Percentiles rank a stretch among this genome's conserved stretches.
Evolutionary conservation across 352 stramenopile genomes (phyloP).

Genomic region (Blastocystis sp.): DNA sequence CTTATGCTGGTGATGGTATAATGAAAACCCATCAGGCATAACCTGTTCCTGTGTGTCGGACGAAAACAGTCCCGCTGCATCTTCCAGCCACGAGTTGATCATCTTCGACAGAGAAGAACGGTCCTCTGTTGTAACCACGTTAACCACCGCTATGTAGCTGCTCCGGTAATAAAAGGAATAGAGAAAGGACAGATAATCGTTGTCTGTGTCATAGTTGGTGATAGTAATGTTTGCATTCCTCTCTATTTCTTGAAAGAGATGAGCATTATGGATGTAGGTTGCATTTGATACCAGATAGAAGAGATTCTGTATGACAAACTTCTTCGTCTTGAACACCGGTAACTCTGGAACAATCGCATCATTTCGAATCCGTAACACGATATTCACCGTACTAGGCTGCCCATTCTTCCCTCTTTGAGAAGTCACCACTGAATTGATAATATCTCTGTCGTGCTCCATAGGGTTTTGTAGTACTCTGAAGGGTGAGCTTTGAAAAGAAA

Average conservation of each 20-base stretch:
- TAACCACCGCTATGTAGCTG: neutral
- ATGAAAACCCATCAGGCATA: too few species aligned
- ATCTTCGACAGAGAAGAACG: neutral
- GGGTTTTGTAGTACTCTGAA: too few species aligned
- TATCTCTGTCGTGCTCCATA: too few species aligned
- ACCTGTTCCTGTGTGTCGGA: neutral
- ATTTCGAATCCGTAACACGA: neutral
- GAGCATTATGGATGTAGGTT: conserved; percentile 6
- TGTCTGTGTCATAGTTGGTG: conserved; percentile 33
- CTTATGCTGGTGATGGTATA: too few species aligned
- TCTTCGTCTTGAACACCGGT: neutral
- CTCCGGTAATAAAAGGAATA: conserved; percentile 33
- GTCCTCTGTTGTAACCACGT: neutral
- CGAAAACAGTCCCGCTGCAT: neutral
- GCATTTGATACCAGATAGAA: conserved; percentile 14
- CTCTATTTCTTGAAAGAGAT: neutral
- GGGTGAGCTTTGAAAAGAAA: too few species aligned
- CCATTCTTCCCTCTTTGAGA: too few species aligned
- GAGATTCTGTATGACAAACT: conserved; percentile 4
- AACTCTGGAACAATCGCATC: neutral
- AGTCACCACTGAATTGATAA: too few species aligned
- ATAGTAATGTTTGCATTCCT: conserved; percentile 7
- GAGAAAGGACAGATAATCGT: conserved; percentile 41
- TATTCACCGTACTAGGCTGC: neutral
- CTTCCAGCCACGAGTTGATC: neutral